Evolutionary conservation across 768 basidiomycete species (phyloP), one percentile per base, ranked within the genome.

Genomic region (Rhizopogon rudus): DNA sequence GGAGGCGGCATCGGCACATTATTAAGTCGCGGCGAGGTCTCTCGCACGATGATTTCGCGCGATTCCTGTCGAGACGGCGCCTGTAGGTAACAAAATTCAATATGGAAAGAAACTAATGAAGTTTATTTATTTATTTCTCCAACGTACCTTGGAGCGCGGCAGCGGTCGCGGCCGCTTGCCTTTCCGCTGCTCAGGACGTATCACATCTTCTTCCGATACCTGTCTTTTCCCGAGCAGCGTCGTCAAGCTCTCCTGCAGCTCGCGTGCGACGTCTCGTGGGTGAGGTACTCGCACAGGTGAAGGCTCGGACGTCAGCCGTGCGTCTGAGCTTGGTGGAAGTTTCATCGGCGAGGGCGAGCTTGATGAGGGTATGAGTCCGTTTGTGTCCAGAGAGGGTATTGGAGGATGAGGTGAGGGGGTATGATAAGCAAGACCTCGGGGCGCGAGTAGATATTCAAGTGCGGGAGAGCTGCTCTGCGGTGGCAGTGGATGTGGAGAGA

Each of bases 171-270:
- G 63, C 35, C 76, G 67, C 51, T 75, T 76, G 1, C 71, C 71
- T 49, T 63, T 66, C 45, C 54, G 58, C 2, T 57, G 58, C 12
- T 57, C 62, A 3, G 51, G 40, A 5, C 48, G 48, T 0, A 56
- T 56, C 16, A 65, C 69, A 46, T 77, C 76, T 3, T 75, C 75
- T 10, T 76, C 77, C 3, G 73, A 70, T 0, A 77, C 69, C 9
- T 76, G 74, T 8, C 88, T 77, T 66, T 92, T 91, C 8, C 88
- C 88, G 14, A 91, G 72, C 53, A 90, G 67, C 20, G 81, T 79
- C 5, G 82, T 81, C 48, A 91, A 81, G 57, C 81, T 86, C 59
- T 88, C 84, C 58, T 87, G 81, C 20, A 90, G 71, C 16, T 80
- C 85, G 61, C 74, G 79, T n/a, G 83, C 73, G 25, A 75, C 75